Base-by-base conservation (phyloP, 192 early-diverging fungal genomes). In the Linnemannia elongata region DNA sequence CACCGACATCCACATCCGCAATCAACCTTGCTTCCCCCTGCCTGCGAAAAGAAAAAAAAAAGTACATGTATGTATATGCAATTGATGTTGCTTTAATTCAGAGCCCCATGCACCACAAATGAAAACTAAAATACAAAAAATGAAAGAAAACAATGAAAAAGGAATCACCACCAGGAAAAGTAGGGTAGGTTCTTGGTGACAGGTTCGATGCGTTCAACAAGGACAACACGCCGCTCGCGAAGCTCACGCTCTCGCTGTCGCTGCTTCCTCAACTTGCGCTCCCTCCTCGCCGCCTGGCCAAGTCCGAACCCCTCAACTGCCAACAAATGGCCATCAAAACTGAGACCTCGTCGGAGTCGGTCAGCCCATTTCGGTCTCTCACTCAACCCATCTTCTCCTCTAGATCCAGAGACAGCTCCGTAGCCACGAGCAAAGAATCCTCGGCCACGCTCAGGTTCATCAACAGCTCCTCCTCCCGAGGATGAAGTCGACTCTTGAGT, bases 121-220 rank as follows among this genome's bases (percentile, higher is more conserved):
- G 18, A 68, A 3, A 33, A 44, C 36, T 45, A 39, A 27, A 8
- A 71, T 72, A 17, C 24, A 72, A 27, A 38, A 39, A 39, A 39
- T 3, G 38, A 39, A 39, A 39, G 4, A 39, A 66, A 57, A 66
- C n/a, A 57, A 20, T 15, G 13, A 36, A 42, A 38, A 39, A 30
- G 35, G 30, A 38, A 27, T 54, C 71, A 81, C 85, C 85, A 87
- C 85, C 85, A 87, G 22, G 36, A 75, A 33, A 87, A 87, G 30
- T 87, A 87, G 10, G 85, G 85, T 52, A 87, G 47, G 39, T 87
- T 87, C 72, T 77, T 87, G 18, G 85, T 87, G 71, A 87, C 85
- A 30, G 85, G 79, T 72, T 87, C 85, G 60, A 87, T 87, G 52
- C 85, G 52, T 44, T 87, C 85, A 41, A 87, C 69, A 30, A 87